Conservation (phyloP, 495 filamentous ascomycete genomes). For the Delitschia confertaspora region DNA sequence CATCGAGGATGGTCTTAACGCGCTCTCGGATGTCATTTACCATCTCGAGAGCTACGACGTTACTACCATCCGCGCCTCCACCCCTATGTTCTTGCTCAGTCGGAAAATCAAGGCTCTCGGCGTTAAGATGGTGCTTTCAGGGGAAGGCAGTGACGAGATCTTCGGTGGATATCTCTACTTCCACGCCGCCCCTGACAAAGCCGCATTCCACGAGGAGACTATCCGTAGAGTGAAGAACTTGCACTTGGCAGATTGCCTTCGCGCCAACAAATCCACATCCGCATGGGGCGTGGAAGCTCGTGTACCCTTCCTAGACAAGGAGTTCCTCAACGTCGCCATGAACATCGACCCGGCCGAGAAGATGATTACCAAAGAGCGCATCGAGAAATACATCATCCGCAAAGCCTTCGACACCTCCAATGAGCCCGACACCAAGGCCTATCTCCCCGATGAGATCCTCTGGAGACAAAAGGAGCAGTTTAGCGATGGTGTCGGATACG, state of each 20-base stretch:
- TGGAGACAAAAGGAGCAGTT: constrained; percentile 99
- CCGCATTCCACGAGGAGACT: constrained; percentile 88
- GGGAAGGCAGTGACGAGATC: constrained; percentile 94
- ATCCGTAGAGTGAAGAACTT: constrained; percentile 89
- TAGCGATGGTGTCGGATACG: constrained; percentile 94
- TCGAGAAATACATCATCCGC: constrained; percentile 95
- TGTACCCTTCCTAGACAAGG: constrained; percentile 94
- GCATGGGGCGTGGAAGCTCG: constrained; percentile 98
- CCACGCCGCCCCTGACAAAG: constrained; percentile 82
- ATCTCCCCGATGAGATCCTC: constrained; percentile 88
- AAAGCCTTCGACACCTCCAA: constrained; percentile 93
- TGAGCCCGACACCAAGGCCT: constrained; percentile 66
- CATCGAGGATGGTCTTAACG: constrained; percentile 91
- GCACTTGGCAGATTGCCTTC: constrained; percentile 86
- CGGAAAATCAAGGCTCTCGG: constrained; percentile 99
- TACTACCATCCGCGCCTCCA: constrained; percentile 95
- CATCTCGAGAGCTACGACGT: constrained; percentile 97
- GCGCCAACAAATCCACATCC: constrained; percentile 98
- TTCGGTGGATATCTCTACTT: constrained; percentile 99
- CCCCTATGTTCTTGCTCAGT: constrained; percentile 94
- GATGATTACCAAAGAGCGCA: constrained; percentile 81
- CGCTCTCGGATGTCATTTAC: constrained; percentile 91
- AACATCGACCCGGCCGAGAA: constrained; percentile 88
- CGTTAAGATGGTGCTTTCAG: constrained; percentile 97
- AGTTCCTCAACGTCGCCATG: constrained; percentile 89